Conservation (phyloP, 768 basidiomycete species). For the Mycena capillaripes region DNA sequence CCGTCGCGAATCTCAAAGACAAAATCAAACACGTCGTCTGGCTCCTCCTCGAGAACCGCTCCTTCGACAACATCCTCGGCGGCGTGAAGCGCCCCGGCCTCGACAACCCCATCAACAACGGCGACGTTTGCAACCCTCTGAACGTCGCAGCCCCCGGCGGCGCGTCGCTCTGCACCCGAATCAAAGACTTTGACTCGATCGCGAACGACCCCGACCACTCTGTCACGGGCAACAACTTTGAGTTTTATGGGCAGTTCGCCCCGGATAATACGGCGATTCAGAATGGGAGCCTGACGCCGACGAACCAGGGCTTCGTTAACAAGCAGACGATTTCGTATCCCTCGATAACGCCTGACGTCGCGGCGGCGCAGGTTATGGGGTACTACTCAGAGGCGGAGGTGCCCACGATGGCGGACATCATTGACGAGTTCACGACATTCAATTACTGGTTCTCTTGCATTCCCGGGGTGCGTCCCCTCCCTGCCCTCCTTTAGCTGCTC, state of each 20-base stretch:
- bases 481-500: neutral
- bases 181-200: slow-evolving; percentile 39
- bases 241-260: slow-evolving; percentile 43
- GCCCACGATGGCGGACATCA: slow-evolving; percentile 41
- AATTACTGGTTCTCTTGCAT: slow-evolving; percentile 49
- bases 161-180: slow-evolving; percentile 37
- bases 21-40: slow-evolving; percentile 45
- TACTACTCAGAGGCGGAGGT: slow-evolving; percentile 41
- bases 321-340: slow-evolving; percentile 41
- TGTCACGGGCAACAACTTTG: slow-evolving; percentile 42
- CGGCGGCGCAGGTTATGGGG: slow-evolving; percentile 44
- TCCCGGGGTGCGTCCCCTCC: slow-evolving; percentile 37
- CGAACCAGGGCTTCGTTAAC: slow-evolving; percentile 42
- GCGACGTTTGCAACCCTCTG: slow-evolving; percentile 41
- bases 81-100: slow-evolving; percentile 36
- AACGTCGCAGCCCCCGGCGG: slow-evolving; percentile 37
- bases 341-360: slow-evolving; percentile 30
- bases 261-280: slow-evolving; percentile 37
- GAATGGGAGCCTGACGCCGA: slow-evolving; percentile 28
- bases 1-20: slow-evolving; percentile 37
- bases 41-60: slow-evolving; percentile 46
- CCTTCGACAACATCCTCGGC: slow-evolving; percentile 48
- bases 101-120: slow-evolving; percentile 40
- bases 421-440: slow-evolving; percentile 44
- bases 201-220: slow-evolving; percentile 43